Evolutionary conservation across 73 alveolate species (phyloP).

Genomic region (Tetrahymena thermophila): DNA sequence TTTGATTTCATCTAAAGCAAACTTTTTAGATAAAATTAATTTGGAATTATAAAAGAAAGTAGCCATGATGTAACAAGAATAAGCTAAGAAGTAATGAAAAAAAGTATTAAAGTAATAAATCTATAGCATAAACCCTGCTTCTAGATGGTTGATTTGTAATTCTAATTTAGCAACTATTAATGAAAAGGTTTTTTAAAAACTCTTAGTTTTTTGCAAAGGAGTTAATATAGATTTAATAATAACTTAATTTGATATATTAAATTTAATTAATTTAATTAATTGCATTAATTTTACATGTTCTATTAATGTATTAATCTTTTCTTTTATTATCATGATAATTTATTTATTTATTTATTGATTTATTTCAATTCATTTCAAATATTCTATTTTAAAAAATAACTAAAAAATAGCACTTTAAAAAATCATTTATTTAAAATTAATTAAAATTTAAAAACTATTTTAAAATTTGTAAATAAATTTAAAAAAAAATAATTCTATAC

Average conservation of each 20-base stretch:
- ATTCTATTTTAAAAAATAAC: too few species aligned
- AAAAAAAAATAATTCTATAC: too few species aligned
- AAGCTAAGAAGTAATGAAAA: constrained; percentile 3
- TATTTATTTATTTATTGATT: not conserved
- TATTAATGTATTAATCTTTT: not conserved
- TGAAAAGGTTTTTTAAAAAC: not conserved
- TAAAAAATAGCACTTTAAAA: too few species aligned
- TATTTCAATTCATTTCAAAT: not conserved
- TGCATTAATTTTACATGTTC: not conserved
- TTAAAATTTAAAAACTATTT: too few species aligned
- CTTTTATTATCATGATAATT: not conserved
- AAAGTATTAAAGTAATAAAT: not conserved
- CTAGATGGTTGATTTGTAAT: not conserved
- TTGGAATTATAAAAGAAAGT: constrained; percentile 29
- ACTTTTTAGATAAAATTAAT: constrained; percentile 36
- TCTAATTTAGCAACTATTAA: too few species aligned
- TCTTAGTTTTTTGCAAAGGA: not conserved
- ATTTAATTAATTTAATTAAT: not conserved
- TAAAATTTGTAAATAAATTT: too few species aligned
- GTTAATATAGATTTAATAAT: not conserved
- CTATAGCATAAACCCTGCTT: not conserved
- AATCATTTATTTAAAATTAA: too few species aligned
- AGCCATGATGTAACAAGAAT: not conserved
- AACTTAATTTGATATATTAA: not conserved
- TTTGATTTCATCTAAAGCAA: constrained; percentile 14